A percentile compares a stretch with the other conserved stretches of the same genome.
Conservation (phyloP, 495 filamentous ascomycete genomes). For the Aspergillus campestris region DNA sequence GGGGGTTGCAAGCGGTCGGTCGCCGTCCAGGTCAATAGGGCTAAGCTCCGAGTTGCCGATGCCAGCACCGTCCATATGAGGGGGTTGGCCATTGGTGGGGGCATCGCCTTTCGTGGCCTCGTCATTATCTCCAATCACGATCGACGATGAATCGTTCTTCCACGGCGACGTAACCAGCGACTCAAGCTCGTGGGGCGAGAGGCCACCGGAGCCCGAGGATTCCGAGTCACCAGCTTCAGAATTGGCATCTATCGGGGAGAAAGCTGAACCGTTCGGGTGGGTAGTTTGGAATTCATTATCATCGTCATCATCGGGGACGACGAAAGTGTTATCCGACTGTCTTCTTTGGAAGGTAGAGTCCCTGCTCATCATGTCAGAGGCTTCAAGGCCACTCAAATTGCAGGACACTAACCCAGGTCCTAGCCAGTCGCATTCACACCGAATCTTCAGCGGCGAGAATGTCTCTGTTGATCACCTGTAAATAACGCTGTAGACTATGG, state of each 20-base stretch:
- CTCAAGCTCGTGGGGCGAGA: slow-evolving; percentile 11
- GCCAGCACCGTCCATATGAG: background rate
- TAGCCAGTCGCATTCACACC: slow-evolving; percentile 26
- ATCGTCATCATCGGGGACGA: slow-evolving; percentile 39
- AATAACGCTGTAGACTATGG: too few relatives aligned
- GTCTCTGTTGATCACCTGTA: slow-evolving; percentile 18
- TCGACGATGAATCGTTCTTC: slow-evolving; percentile 2
- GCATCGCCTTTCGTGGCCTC: background rate
- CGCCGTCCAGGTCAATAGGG: slow-evolving; percentile 9
- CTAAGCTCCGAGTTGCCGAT: slow-evolving; percentile 6
- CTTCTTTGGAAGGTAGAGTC: slow-evolving; percentile 4
- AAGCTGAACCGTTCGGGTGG: background rate
- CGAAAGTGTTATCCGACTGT: slow-evolving; percentile 31
- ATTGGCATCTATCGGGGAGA: background rate
- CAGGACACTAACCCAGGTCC: slow-evolving; percentile 7
- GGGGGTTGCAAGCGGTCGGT: slow-evolving; percentile 14
- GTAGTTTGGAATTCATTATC: slow-evolving; percentile 12
- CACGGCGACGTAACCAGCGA: slow-evolving; percentile 15
- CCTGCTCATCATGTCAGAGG: slow-evolving; percentile 8
- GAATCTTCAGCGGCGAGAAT: slow-evolving; percentile 31
- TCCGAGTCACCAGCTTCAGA: slow-evolving; percentile 11
- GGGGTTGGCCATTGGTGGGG: background rate
- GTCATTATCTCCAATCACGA: too few relatives aligned
- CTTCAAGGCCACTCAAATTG: background rate
- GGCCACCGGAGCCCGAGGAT: slow-evolving; percentile 13